Base-by-base conservation (phyloP, 2,329 filamentous ascomycete species). In the Chaetomium globosum region DNA sequence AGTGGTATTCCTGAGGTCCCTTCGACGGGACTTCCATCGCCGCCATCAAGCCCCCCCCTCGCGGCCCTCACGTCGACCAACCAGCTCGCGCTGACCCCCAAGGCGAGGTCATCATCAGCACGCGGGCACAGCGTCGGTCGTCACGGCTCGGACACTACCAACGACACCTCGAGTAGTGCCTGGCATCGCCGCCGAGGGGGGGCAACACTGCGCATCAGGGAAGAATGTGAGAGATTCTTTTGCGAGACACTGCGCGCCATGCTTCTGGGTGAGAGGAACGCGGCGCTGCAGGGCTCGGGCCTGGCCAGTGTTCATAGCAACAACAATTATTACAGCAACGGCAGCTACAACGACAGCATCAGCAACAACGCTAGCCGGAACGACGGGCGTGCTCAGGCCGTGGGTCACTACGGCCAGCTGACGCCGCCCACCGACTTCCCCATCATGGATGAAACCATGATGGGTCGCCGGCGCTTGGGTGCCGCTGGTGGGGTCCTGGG, bases 211-310 rank as follows among this genome's bases (percentile, higher is more conserved):
- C 89, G 89, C 83, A 96, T 97, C 86, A 93, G 90, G 91, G 93
- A 90, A 93, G 93, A 97, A 92, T 96, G 93, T 97, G 93, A 97
- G 93, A 97, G 93, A 86, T 94, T 97, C 89, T 96, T 97, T 87
- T 97, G 93, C 83, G 92, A 94, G 89, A 89, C 89, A 86, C 91
- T 97, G 88, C 90, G 87, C 82, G 83, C 89, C 83, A 90, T 91
- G 84, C 97, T 97, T 88, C 91, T 90, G 85, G 93, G 92, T 96
- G 93, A 96, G 92, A 88, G 89, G 90, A 88, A 88, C 81, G 79
- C 82, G 84, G 85, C 81, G 79, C 81, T 82, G 83, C 85, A 88
- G 87, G 89, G 87, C 89, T 94, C 91, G 87, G 87, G 90, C 87
- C 89, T 90, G 86, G 88, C 90, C 87, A 89, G 87, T 94, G 87